These are phyloP conservation scores for Rhexocercosporidium sp. DNA, from an alignment of 2,329 filamentous ascomycete genomes.

Conservation along the genomic window DNA sequence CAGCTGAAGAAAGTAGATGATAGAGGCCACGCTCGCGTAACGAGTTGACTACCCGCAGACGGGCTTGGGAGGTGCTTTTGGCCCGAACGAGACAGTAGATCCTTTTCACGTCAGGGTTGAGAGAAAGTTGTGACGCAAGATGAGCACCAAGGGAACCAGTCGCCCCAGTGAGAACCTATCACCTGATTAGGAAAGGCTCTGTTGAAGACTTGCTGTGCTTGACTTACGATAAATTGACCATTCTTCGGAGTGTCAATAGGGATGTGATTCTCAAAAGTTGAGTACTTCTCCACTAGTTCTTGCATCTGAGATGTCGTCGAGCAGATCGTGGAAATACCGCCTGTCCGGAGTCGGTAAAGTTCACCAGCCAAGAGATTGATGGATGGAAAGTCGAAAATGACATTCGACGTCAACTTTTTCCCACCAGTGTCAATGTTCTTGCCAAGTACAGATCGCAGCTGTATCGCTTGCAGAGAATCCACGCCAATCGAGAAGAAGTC, in stretches of 20 bases:
- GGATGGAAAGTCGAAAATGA: constrained; percentile 63
- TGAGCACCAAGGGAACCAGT: constrained; percentile 70
- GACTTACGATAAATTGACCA: constrained; percentile 12
- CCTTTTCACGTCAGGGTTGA: constrained; percentile 57
- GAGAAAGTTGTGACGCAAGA: constrained; percentile 61
- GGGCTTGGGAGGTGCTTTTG: constrained; percentile 4
- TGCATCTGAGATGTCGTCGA: constrained; percentile 47
- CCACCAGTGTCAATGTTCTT: constrained; percentile 55
- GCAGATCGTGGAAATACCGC: constrained; percentile 18
- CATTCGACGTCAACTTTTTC: constrained; percentile 55
- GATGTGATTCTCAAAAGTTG: constrained; percentile 41
- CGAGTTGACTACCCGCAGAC: constrained; percentile 42
- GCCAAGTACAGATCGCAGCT: constrained; percentile 57
- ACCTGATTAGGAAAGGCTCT: not conserved
- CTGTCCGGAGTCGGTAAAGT: constrained; percentile 46
- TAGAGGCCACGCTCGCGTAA: constrained; percentile 45
- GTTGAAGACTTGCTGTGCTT: not conserved
- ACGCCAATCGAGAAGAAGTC: constrained; percentile 65
- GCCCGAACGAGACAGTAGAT: constrained; percentile 61
- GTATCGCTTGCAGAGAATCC: constrained; percentile 63
- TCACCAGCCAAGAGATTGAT: constrained; percentile 51
- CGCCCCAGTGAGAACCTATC: constrained; percentile 61
- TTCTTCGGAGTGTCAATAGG: not conserved
- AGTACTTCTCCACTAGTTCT: constrained; percentile 52
- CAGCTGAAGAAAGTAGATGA: constrained; percentile 39